phyloP scores from a whole-genome alignment of 2,329 filamentous ascomycete species.

The Colletotrichum sp. region DNA sequence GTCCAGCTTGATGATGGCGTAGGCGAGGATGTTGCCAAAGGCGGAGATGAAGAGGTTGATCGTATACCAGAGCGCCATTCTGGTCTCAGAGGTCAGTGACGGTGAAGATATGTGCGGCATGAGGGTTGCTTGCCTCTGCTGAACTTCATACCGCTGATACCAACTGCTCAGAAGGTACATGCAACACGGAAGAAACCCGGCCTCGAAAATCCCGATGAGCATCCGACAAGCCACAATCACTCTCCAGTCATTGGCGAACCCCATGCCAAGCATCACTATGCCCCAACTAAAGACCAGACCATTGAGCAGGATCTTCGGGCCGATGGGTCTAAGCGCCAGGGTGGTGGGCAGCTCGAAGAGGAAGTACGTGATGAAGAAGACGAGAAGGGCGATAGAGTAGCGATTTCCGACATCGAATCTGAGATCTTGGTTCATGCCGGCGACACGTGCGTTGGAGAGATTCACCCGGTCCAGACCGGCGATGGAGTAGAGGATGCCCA shows the following conservation, averaged over 20 bases:
- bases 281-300: conserved; percentile 30
- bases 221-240: conserved; percentile 29
- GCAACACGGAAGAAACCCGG: conserved; percentile 29
- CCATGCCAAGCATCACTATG: conserved; percentile 31
- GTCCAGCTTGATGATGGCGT: conserved; percentile 41
- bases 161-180: background rate
- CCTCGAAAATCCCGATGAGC: conserved; percentile 23
- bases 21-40: conserved; percentile 29
- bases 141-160: background rate
- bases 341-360: background rate
- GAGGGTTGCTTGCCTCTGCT: background rate
- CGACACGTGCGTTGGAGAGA: conserved; percentile 16
- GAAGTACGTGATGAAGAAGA: conserved; percentile 26
- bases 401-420: conserved; percentile 8
- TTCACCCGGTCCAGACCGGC: conserved; percentile 23
- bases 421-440: conserved; percentile 23
- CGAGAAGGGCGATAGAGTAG: conserved; percentile 21
- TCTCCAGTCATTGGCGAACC: conserved; percentile 30
- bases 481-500: conserved; percentile 25
- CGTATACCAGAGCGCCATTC: conserved; percentile 31
- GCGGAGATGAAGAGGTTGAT: conserved; percentile 29
- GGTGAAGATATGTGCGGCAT: background rate
- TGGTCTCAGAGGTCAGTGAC: background rate
- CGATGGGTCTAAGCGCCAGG: conserved; percentile 23
- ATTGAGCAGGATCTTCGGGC: conserved; percentile 28